Evolutionary conservation across 2,329 filamentous ascomycete genomes (phyloP).

Genomic region (Torrubiella hemipterigena): DNA sequence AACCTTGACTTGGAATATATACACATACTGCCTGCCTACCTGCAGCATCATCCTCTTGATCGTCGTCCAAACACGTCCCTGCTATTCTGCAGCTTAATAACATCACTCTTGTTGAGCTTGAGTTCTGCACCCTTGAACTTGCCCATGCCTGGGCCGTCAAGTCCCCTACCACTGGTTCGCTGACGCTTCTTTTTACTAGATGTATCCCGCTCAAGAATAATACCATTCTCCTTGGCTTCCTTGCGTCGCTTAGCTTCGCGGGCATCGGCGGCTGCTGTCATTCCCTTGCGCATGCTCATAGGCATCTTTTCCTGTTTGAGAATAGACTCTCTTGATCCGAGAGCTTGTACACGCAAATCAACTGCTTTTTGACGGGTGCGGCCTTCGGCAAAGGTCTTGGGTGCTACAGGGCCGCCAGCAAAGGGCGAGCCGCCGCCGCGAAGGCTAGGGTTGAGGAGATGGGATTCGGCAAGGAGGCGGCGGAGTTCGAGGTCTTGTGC

Average conservation of each 20-base stretch:
- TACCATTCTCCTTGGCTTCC: conserved; percentile 81
- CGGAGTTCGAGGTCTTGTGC: conserved; percentile 90
- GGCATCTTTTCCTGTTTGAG: conserved; percentile 80
- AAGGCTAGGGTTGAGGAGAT: conserved; percentile 53
- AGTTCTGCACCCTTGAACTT: conserved; percentile 70
- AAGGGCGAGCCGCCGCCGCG: conserved; percentile 35
- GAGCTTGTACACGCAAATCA: conserved; percentile 69
- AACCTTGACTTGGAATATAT: too few relatives aligned
- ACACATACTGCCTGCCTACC: too few relatives aligned
- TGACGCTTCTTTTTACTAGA: conserved; percentile 26
- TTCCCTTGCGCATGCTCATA: conserved; percentile 76
- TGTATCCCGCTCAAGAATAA: conserved; percentile 59
- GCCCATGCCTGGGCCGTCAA: conserved; percentile 71
- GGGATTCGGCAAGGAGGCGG: conserved; percentile 80
- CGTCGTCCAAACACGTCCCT: conserved; percentile 26
- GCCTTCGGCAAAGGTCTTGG: conserved; percentile 41
- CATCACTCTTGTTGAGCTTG: conserved; percentile 65
- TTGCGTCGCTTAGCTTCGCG: conserved; percentile 60
- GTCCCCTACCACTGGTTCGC: conserved; percentile 40
- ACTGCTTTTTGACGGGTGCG: conserved; percentile 69
- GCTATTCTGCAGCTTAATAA: conserved; percentile 54
- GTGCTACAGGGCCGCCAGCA: conserved; percentile 21
- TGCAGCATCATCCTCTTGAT: conserved; percentile 8
- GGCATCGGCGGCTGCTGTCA: conserved; percentile 50
- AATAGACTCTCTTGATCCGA: conserved; percentile 68